phyloP scores from a whole-genome alignment of 2,329 filamentous ascomycete genomes.

The Alternaria brassicicola region DNA sequence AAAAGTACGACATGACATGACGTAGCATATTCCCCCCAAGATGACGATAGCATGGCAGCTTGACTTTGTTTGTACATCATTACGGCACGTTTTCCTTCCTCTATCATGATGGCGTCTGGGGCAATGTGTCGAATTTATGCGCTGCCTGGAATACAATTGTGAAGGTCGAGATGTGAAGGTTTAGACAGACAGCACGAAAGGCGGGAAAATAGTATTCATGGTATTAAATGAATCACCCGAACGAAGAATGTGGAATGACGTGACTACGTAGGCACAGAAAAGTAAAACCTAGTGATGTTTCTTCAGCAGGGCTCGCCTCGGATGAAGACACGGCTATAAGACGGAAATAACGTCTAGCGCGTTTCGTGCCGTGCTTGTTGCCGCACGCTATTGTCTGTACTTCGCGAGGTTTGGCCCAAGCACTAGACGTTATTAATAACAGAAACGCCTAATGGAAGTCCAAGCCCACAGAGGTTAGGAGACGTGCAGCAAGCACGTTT shows the following conservation, averaged over 20 bases:
- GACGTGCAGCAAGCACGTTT: not conserved
- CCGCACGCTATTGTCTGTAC: constrained; percentile 5
- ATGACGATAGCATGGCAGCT: constrained; percentile 30
- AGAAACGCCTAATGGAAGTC: not conserved
- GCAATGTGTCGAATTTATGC: not conserved
- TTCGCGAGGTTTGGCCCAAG: constrained; percentile 4
- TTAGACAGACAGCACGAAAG: constrained; percentile 19
- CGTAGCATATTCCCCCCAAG: constrained; percentile 37
- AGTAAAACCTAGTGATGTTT: not conserved
- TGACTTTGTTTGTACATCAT: constrained; percentile 31
- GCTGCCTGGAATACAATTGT: not conserved
- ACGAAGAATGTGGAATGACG: not conserved
- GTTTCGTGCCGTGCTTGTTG: constrained; percentile 18
- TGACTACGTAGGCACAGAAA: not conserved
- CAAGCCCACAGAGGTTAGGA: not conserved
- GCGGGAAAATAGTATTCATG: constrained; percentile 17
- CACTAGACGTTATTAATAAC: not conserved
- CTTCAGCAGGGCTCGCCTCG: not conserved
- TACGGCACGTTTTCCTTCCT: constrained; percentile 15
- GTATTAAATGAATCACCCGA: not conserved
- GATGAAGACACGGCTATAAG: not conserved
- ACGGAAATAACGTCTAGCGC: constrained; percentile 5
- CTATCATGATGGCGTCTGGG: constrained; percentile 13
- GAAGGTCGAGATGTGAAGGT: not conserved
- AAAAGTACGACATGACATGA: constrained; percentile 43